phyloP scores from a whole-genome alignment of 2,329 filamentous ascomycete species.

The Exophiala sp. region DNA sequence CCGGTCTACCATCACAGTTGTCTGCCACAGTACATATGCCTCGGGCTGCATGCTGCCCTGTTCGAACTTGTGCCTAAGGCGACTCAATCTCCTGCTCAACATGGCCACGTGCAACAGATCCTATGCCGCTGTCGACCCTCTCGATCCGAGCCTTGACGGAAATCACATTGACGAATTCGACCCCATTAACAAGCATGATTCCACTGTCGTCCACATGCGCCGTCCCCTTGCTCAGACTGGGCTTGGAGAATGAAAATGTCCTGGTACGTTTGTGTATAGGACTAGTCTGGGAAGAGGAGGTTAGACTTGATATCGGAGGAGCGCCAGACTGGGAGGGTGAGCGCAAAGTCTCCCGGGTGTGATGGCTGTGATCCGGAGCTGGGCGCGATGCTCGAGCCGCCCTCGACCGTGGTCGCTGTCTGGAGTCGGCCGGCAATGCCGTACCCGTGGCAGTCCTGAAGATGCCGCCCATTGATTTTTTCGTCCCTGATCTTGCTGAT shows the following conservation, averaged over 20 bases:
- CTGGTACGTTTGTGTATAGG: neutral
- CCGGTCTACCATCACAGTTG: no score
- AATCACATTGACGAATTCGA: constrained; percentile 24
- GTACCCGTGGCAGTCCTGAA: neutral
- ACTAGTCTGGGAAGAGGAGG: neutral
- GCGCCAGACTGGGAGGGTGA: neutral
- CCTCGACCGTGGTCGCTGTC: constrained; percentile 7
- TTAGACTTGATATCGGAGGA: neutral
- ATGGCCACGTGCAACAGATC: neutral
- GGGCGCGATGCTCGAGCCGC: neutral
- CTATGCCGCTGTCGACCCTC: constrained; percentile 11
- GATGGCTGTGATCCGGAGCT: neutral
- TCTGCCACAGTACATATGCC: no score
- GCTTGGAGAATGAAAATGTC: constrained; percentile 11
- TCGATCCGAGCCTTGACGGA: constrained; percentile 11
- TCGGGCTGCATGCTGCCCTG: no score
- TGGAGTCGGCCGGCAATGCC: neutral
- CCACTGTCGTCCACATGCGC: constrained; percentile 15
- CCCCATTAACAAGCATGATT: constrained; percentile 19
- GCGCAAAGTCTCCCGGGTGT: neutral
- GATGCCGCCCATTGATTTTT: neutral
- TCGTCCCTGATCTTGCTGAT: neutral
- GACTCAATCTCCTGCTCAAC: neutral
- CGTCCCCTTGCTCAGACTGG: neutral
- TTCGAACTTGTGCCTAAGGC: no score